A percentile compares a stretch with the other conserved stretches of the same genome.
These are phyloP conservation scores for Elsinoe ampelina DNA, from an alignment of 2,329 filamentous ascomycete genomes.

Conservation along the genomic window DNA sequence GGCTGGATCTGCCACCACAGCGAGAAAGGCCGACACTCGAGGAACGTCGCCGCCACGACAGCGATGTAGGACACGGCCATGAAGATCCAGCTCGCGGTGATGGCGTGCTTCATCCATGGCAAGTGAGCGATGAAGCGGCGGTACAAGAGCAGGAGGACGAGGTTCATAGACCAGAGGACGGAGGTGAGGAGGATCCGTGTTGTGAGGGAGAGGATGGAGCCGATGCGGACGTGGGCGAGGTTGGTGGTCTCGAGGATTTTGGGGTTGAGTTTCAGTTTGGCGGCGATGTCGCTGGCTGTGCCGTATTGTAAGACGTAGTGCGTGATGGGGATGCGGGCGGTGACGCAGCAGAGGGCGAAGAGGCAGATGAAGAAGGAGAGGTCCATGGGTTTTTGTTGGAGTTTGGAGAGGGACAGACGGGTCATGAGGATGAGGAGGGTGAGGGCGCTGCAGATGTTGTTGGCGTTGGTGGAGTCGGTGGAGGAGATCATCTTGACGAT, in stretches of 20 bases:
- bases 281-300: not conserved
- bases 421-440: conserved; percentile 1
- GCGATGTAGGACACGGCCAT: conserved; percentile 25
- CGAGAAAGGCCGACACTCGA: conserved; percentile 30
- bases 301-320: not conserved
- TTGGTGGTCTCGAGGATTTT: not conserved
- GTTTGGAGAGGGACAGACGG: not conserved
- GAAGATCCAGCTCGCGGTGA: conserved; percentile 20
- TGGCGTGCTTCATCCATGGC: conserved; percentile 14
- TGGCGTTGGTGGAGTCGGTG: conserved; percentile 11
- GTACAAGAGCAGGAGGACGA: conserved; percentile 17
- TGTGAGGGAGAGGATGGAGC: conserved; percentile 16
- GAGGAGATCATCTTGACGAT: not conserved
- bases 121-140: conserved; percentile 16
- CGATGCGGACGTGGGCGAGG: conserved; percentile 9
- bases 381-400: conserved; percentile 5
- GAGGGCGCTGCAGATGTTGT: conserved; percentile 4
- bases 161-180: conserved; percentile 17
- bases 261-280: not conserved
- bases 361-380: conserved; percentile 2
- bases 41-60: conserved; percentile 27
- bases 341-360: not conserved
- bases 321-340: not conserved
- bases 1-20: conserved; percentile 23
- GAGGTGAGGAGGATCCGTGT: conserved; percentile 17